phyloP scores from a whole-genome alignment of 2,329 filamentous ascomycete genomes.

The Annulohypoxylon truncatum region DNA sequence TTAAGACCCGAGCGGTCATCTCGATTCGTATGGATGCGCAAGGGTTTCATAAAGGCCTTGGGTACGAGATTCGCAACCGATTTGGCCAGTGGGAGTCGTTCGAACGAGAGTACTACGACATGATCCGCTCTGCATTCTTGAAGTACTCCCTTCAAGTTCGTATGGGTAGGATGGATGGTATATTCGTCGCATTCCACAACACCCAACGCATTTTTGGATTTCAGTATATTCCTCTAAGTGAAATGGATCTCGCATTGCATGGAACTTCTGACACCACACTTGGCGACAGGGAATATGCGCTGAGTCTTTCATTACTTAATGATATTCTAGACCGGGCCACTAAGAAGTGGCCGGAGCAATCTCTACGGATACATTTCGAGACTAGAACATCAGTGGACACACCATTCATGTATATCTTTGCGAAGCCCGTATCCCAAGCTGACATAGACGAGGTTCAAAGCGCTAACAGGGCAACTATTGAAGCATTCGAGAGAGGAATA shows the following conservation, averaged over 20 bases:
- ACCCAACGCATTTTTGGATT: slow-evolving; percentile 96
- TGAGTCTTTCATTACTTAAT: slow-evolving; percentile 83
- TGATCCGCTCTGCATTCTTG: slow-evolving; percentile 93
- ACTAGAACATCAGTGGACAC: slow-evolving; percentile 66
- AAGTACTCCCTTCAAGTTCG: slow-evolving; percentile 98
- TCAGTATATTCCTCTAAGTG: slow-evolving; percentile 86
- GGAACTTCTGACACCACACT: slow-evolving; percentile 73
- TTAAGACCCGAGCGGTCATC: slow-evolving; percentile 94
- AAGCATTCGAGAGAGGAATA: slow-evolving; percentile 74
- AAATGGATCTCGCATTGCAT: slow-evolving; percentile 94
- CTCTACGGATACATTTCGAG: slow-evolving; percentile 85
- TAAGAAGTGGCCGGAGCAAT: slow-evolving; percentile 77
- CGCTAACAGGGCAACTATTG: slow-evolving; percentile 71
- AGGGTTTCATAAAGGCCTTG: slow-evolving; percentile 78
- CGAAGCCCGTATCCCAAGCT: slow-evolving; percentile 80
- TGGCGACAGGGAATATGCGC: slow-evolving; percentile 86
- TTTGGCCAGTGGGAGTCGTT: slow-evolving; percentile 89
- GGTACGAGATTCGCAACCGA: slow-evolving; percentile 84
- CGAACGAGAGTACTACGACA: slow-evolving; percentile 95
- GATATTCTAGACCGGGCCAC: slow-evolving; percentile 81
- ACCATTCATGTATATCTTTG: slow-evolving; percentile 89
- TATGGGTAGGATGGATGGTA: slow-evolving; percentile 98
- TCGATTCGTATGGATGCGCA: slow-evolving; percentile 88
- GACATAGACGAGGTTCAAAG: slow-evolving; percentile 81
- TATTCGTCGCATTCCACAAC: slow-evolving; percentile 97